Percentiles rank a stretch among this genome's conserved stretches.
These are phyloP conservation scores for Venturiaceae sp. DNA, from an alignment of 2,329 filamentous ascomycete genomes.

Conservation along the genomic window DNA sequence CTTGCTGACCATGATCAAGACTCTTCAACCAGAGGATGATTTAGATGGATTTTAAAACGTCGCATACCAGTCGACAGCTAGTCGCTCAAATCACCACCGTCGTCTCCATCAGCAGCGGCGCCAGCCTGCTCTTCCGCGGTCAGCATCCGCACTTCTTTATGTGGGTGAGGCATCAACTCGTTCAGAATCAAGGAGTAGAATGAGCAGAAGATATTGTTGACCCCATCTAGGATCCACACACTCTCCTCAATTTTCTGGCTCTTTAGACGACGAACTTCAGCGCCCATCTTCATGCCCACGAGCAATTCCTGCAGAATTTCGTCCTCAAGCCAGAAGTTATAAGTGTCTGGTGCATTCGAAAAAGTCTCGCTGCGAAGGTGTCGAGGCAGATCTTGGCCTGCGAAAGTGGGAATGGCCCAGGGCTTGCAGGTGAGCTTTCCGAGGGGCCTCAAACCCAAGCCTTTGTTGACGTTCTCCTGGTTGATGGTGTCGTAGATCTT, in stretches of 20 bases:
- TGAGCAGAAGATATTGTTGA: not conserved
- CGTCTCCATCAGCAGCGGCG: not conserved
- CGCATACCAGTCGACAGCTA: too few relatives aligned
- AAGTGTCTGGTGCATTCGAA: slow-evolving; percentile 13
- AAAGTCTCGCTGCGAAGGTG: slow-evolving; percentile 10
- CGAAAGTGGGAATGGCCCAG: slow-evolving; percentile 34
- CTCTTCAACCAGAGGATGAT: too few relatives aligned
- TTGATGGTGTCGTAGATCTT: slow-evolving; percentile 34
- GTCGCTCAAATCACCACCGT: not conserved
- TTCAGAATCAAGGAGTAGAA: slow-evolving; percentile 8
- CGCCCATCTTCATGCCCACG: slow-evolving; percentile 43
- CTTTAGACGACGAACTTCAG: slow-evolving; percentile 9
- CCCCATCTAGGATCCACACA: slow-evolving; percentile 11
- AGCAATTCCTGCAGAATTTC: slow-evolving; percentile 46
- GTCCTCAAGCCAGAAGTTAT: slow-evolving; percentile 58
- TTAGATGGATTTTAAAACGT: too few relatives aligned
- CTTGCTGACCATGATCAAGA: too few relatives aligned
- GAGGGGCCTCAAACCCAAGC: slow-evolving; percentile 37
- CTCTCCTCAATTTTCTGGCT: slow-evolving; percentile 17
- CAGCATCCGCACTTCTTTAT: not conserved
- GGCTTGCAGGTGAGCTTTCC: slow-evolving; percentile 44
- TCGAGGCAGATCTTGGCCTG: slow-evolving; percentile 26
- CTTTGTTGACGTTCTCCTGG: slow-evolving; percentile 24
- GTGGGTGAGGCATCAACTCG: not conserved
- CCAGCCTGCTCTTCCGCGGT: not conserved